These are phyloP conservation scores for Collybiopsis luxurians DNA, from an alignment of 768 basidiomycete genomes.

Conservation along the genomic window DNA sequence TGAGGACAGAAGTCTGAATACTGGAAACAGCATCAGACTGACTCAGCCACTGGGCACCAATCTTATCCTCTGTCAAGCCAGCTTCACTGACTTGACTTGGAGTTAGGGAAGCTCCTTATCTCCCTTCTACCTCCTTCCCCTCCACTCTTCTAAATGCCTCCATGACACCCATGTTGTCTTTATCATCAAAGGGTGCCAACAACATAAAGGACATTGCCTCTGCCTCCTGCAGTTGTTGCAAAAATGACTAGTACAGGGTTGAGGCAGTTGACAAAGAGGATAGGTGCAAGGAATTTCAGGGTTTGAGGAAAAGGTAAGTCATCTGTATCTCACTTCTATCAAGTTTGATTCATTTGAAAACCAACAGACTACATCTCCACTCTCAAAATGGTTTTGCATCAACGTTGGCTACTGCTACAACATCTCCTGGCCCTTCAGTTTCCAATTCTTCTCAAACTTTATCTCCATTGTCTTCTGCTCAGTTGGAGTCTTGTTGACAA, in stretches of 20 bases:
- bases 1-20: too few species aligned
- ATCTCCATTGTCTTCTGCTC: slow-evolving; percentile 31
- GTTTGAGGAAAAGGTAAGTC: slow-evolving; percentile 82
- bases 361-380: slow-evolving; percentile 86
- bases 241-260: slow-evolving; percentile 97
- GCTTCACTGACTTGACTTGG: not conserved
- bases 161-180: slow-evolving; percentile 4
- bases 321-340: slow-evolving; percentile 8
- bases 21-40: too few species aligned
- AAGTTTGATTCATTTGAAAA: not conserved
- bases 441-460: slow-evolving; percentile 38
- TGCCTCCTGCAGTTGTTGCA: slow-evolving; percentile 87
- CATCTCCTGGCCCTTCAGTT: slow-evolving; percentile 1
- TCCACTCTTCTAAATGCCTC: not conserved
- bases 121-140: not conserved
- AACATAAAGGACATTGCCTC: slow-evolving; percentile 41
- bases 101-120: too few species aligned
- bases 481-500: slow-evolving; percentile 40
- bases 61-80: too few species aligned
- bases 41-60: too few species aligned
- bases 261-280: slow-evolving; percentile 94
- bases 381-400: slow-evolving; percentile 63
- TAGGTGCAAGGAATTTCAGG: slow-evolving; percentile 93
- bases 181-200: not conserved
- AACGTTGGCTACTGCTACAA: not conserved